phyloP scores from a whole-genome alignment of 225 moss, liverwort and hornwort genomes.

The Bryum argenteum region DNA sequence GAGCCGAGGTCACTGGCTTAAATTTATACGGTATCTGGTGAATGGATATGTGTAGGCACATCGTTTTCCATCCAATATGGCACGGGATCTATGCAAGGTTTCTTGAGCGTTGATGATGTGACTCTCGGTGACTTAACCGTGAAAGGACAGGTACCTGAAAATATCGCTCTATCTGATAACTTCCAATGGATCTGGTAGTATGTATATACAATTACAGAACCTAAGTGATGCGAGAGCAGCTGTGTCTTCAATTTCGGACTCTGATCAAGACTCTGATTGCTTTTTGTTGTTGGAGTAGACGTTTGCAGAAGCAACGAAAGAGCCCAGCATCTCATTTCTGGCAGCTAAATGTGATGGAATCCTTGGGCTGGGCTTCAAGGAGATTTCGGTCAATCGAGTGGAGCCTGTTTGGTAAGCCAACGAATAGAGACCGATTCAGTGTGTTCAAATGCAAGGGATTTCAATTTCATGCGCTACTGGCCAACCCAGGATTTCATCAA shows the following conservation, averaged over 20 bases:
- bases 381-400: constrained; percentile 64
- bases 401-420: constrained; percentile 59
- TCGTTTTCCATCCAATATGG: constrained; percentile 33
- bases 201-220: no score
- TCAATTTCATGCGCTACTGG: background rate
- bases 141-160: constrained; percentile 40
- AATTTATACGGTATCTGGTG: constrained; percentile 15
- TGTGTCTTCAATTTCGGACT: no score
- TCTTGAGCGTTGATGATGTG: constrained; percentile 40
- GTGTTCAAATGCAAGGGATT: background rate
- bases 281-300: constrained; percentile 35
- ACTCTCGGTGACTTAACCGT: constrained; percentile 39
- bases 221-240: no score
- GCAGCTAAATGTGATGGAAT: constrained; percentile 74
- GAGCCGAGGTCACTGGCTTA: background rate
- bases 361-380: constrained; percentile 66
- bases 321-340: constrained; percentile 59
- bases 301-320: constrained; percentile 77
- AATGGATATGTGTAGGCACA: constrained; percentile 39
- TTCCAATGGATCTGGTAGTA: constrained; percentile 9
- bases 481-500: background rate
- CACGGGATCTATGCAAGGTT: constrained; percentile 33
- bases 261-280: background rate
- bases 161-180: background rate
- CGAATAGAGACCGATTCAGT: background rate